Base-by-base conservation (phyloP, 2,329 filamentous ascomycete genomes). In the Aspergillus sp. region DNA sequence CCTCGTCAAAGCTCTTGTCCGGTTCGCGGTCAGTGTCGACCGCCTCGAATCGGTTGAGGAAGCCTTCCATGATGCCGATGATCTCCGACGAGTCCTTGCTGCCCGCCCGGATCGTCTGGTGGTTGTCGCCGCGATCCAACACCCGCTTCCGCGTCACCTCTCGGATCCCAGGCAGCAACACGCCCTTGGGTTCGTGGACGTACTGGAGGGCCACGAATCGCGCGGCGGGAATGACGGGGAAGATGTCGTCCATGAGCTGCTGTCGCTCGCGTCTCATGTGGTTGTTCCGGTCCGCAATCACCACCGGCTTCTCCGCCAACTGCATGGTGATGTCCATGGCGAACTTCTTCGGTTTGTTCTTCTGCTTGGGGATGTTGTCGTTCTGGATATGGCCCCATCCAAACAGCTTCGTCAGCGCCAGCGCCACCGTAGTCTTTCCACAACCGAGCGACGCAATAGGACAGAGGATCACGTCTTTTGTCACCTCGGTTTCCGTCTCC, bases 341-440 rank as follows among this genome's bases (percentile, higher is more conserved):
- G 69, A 99, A 97, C 49, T 84, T 82, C 57, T 87, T 84, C 3
- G 91, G 88, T 32, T 93, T 88, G 50, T 81, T 82, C 60, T 78
- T 81, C 68, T 88, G 88, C 57, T 86, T 90, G 48, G 85, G 85
- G 54, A 99, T 94, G 67, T 99, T 96, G 75, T 99, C 94, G 68
- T 99, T 99, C 68, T 99, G 94, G 45, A 97, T 80, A 68, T 96
- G 91, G 14, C 91, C 93, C 89, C 92, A 97, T 50, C 81, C 84
- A 60, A 97, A 97, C 1, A 99, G 81, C 64, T 90, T 87, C 4
- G 82, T 81, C 17, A 99, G 77, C 2, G 89, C 92, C 46, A 95
- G 74, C 3, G 89, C 91, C 46, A 99, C 76, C 0, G 94, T 99
- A 0, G 94, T 99, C 80, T 99, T 99, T 51, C 94, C 94, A 67